These are phyloP conservation scores for Lachancea quebecensis DNA, from an alignment of 805 yeast genomes.

Conservation along the genomic window DNA sequence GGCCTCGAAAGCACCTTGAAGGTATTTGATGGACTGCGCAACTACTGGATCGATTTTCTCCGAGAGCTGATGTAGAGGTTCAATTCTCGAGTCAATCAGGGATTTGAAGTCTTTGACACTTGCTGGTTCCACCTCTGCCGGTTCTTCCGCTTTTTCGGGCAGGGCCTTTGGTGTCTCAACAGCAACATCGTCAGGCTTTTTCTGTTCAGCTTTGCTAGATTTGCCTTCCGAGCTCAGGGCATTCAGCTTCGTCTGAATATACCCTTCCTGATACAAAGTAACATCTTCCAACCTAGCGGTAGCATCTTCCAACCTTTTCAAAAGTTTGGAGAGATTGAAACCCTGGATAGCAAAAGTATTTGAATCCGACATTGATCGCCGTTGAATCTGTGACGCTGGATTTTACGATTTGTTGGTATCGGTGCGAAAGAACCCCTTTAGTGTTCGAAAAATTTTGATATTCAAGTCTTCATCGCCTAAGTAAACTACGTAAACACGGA, in stretches of 20 bases:
- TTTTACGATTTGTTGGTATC: background rate
- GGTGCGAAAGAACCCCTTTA: constrained; percentile 1
- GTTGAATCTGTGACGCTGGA: constrained; percentile 6
- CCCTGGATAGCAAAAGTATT: constrained; percentile 47
- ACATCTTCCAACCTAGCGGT: constrained; percentile 89
- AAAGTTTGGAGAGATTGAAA: constrained; percentile 75
- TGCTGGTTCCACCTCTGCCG: constrained; percentile 28
- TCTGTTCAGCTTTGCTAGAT: background rate
- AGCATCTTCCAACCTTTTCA: constrained; percentile 84
- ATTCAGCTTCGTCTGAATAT: constrained; percentile 33
- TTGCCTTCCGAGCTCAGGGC: constrained; percentile 5
- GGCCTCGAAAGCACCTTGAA: constrained; percentile 46
- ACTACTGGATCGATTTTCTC: constrained; percentile 42
- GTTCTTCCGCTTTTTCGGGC: background rate
- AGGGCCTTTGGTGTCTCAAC: background rate
- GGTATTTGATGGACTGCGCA: constrained; percentile 39
- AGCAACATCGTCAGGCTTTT: background rate
- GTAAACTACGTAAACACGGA: background rate
- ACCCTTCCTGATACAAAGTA: constrained; percentile 67
- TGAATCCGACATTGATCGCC: constrained; percentile 11
- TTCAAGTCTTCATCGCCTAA: background rate
- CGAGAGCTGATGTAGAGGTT: constrained; percentile 47
- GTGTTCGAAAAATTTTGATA: background rate
- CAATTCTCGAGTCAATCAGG: constrained; percentile 45
- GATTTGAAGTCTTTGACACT: constrained; percentile 47